phyloP scores from a whole-genome alignment of 202 grass and related monocot genomes.

The Alloteropsis angusta region DNA sequence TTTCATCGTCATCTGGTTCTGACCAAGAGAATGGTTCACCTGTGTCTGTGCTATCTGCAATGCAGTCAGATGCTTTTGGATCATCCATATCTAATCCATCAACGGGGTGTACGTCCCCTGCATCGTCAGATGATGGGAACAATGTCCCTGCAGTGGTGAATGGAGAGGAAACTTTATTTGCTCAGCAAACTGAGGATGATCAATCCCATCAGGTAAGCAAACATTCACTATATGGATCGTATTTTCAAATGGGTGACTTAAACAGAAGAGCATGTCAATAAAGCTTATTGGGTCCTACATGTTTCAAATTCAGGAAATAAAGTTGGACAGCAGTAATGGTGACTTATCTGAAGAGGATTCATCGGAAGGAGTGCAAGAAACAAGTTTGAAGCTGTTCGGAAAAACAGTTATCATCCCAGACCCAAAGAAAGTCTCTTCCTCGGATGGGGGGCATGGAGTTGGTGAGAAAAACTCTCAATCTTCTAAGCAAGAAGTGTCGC shows the following conservation, averaged over 20 bases:
- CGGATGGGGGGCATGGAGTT: background rate
- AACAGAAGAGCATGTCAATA: background rate
- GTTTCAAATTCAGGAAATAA: constrained; percentile 26
- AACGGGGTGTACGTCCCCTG: constrained; percentile 32
- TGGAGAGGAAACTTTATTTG: constrained; percentile 12
- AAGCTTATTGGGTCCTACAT: background rate
- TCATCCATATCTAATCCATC: constrained; percentile 37
- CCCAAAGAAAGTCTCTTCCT: constrained; percentile 27
- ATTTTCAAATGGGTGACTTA: background rate
- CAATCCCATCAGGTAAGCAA: constrained; percentile 32
- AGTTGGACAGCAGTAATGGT: constrained; percentile 8
- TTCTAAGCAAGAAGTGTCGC: background rate
- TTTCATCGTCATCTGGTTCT: constrained; percentile 31
- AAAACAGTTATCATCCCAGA: constrained; percentile 60
- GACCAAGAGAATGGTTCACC: constrained; percentile 66
- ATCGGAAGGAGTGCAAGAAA: constrained; percentile 30
- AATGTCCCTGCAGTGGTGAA: background rate
- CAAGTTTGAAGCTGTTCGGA: constrained; percentile 74
- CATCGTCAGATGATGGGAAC: constrained; percentile 39
- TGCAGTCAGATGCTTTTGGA: constrained; percentile 52
- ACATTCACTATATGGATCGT: background rate
- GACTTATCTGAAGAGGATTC: constrained; percentile 39
- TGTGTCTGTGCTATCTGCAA: constrained; percentile 46
- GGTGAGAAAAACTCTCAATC: background rate
- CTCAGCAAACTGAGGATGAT: constrained; percentile 4